phyloP scores from a whole-genome alignment of 148 eudicot species.

The Suaeda aralocaspica region DNA sequence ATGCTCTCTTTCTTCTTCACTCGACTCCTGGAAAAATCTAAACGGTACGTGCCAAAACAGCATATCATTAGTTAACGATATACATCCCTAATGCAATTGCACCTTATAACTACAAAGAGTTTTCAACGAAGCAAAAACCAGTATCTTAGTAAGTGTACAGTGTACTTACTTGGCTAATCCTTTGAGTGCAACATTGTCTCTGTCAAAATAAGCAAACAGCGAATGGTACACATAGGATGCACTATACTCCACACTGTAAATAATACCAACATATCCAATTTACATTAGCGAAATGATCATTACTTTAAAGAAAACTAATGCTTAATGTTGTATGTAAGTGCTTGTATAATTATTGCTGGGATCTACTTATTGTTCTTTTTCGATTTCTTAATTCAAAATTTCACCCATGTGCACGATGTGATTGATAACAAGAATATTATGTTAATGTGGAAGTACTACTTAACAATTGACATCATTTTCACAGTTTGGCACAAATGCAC shows the following conservation, averaged over 20 bases:
- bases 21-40: constrained; percentile 82
- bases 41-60: background rate
- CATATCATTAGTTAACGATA: background rate
- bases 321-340: too few species aligned
- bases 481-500: background rate
- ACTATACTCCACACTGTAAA: constrained; percentile 85
- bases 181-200: constrained; percentile 80
- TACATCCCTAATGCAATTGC: background rate
- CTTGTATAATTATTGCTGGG: background rate
- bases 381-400: background rate
- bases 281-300: background rate
- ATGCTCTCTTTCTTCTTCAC: constrained; percentile 84
- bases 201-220: constrained; percentile 73
- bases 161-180: constrained; percentile 78
- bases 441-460: background rate
- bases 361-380: background rate
- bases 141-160: background rate
- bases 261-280: constrained; percentile 12
- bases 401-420: background rate
- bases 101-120: background rate
- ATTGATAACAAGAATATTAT: background rate
- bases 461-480: background rate
- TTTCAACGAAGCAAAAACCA: background rate
- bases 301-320: background rate
- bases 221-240: constrained; percentile 87